Conservation (phyloP, 116 monocot species). For the Papilionanthe hybrid region DNA sequence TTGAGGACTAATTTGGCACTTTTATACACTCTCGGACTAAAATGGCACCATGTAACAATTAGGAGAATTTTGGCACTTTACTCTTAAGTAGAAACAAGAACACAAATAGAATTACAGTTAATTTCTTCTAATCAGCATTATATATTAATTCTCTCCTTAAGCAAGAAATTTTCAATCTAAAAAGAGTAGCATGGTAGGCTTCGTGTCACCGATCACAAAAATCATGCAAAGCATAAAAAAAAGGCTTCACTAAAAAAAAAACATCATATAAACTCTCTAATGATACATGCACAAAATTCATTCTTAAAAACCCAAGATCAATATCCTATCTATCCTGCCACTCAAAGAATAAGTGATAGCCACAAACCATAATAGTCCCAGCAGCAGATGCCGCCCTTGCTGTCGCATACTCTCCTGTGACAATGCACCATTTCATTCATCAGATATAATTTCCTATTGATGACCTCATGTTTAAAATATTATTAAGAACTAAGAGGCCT, state of each 20-base stretch:
- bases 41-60: too few species aligned
- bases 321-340: not conserved
- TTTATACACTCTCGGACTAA: too few species aligned
- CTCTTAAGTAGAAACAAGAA: not conserved
- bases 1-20: too few species aligned
- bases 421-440: not conserved
- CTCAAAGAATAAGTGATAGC: not conserved
- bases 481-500: not conserved
- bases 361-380: conserved; percentile 82
- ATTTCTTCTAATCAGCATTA: not conserved
- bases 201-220: not conserved
- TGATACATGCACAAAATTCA: not conserved
- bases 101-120: not conserved
- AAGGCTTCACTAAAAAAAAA: not conserved
- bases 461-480: too few species aligned
- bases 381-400: conserved; percentile 92
- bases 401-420: conserved; percentile 92
- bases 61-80: too few species aligned
- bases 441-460: too few species aligned
- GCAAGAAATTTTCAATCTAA: not conserved
- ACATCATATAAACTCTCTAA: not conserved
- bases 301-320: not conserved
- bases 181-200: not conserved
- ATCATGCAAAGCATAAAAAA: not conserved
- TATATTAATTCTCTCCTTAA: not conserved